Evolutionary conservation across 2,329 filamentous ascomycete genomes (phyloP), one percentile per base, ranked within the genome.

Genomic region (Pseudohalonectria lignicola): DNA sequence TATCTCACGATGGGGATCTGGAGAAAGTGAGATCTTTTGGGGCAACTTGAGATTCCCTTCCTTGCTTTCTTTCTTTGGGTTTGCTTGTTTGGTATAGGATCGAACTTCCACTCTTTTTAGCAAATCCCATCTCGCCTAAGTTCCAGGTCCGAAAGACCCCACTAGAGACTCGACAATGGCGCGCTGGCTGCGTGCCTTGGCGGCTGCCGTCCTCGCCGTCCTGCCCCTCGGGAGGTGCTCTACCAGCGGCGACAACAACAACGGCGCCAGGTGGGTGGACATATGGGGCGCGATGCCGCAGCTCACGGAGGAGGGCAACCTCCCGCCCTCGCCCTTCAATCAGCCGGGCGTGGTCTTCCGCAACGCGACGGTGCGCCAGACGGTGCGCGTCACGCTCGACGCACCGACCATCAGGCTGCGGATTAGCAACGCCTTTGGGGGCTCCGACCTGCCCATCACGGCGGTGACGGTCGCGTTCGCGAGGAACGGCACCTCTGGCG

Each of bases 261-360:
- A 20, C 19, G 36, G 36, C 6, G 12, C n/a, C n/a, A n/a, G 36
- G 25, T 81, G 76, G 76, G 64, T 79, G 12, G 68, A 71, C 44
- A 71, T 71, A 11, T 80, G 75, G 75, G 67, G 70, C 0, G 55
- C 70, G 2, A 79, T 79, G 75, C 75, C 75, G 1, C 74, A 79
- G 50, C 57, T 77, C 40, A 72, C 69, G 2, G 76, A 80, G 53
- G 66, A 66, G 2, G 58, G 56, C 6, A 79, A 80, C 46, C 55
- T 81, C 3, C 76, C 76, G 13, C 66, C 67, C 1, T 49, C 62
- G 4, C 71, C 72, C 20, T 80, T 74, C 53, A 76, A 76, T 51
- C 58, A 61, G 42, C 65, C 62, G 2, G 59, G 61, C 10, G 52
- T 62, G 3, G 66, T 76, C 16, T 79, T 79, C 51, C 50, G 59